phyloP scores from a whole-genome alignment of 352 stramenopile genomes.

The Globisporangium ultimum region DNA sequence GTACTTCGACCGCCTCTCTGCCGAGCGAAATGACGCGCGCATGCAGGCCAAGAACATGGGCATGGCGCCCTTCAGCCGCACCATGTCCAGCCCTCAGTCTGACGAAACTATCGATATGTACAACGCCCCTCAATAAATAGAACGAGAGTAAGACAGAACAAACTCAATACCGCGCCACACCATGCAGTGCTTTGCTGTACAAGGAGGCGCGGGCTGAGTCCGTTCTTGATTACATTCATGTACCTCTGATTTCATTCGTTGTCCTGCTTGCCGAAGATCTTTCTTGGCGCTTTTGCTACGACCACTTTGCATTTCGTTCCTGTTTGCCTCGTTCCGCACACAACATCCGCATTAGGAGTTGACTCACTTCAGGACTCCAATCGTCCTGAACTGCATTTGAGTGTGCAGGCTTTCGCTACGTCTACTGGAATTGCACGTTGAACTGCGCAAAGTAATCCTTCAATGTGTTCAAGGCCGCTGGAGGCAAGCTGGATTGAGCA shows the following conservation, averaged over 20 bases:
- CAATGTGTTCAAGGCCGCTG: slow-evolving; percentile 28
- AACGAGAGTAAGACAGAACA: slow-evolving; percentile 2
- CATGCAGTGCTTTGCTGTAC: not conserved
- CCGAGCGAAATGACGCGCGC: slow-evolving; percentile 73
- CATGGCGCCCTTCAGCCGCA: slow-evolving; percentile 71
- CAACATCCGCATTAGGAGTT: not conserved
- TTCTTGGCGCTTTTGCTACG: not conserved
- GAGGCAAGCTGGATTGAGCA: slow-evolving; percentile 38
- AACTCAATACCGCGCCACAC: not conserved
- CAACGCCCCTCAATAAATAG: slow-evolving; percentile 76
- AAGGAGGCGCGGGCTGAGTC: not conserved
- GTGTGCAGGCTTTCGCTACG: not conserved
- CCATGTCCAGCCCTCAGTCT: slow-evolving; percentile 70
- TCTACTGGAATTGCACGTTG: slow-evolving; percentile 64
- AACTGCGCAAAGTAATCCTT: slow-evolving; percentile 65
- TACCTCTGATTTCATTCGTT: not conserved
- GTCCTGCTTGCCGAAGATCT: not conserved
- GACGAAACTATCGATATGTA: slow-evolving; percentile 89
- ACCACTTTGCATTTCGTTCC: not conserved
- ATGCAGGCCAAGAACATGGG: slow-evolving; percentile 87
- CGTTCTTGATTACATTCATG: not conserved
- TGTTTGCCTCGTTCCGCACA: not conserved
- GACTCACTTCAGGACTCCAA: not conserved
- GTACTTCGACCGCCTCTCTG: slow-evolving; percentile 81
- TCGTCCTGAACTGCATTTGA: not conserved